Conservation (phyloP, 73 alveolate genomes). For the Paraurostyla sp. region DNA sequence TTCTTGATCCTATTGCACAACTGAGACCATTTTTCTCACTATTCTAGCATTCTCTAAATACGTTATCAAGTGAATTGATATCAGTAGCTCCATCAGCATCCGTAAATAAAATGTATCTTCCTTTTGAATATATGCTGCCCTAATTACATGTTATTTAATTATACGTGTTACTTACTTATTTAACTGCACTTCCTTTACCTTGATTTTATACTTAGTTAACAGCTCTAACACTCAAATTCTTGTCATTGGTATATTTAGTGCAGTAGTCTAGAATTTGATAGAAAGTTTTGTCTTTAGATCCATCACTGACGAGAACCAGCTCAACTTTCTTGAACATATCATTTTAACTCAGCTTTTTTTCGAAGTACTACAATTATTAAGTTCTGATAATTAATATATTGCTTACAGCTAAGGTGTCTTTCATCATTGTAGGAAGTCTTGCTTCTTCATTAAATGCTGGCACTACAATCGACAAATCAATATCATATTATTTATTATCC, state of each 20-base stretch:
- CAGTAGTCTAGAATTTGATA: constrained; percentile 75
- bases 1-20: constrained; percentile 92
- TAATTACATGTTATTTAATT: neutral
- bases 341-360: neutral
- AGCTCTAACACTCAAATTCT: constrained; percentile 76
- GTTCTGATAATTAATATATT: constrained; percentile 25
- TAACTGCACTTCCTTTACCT: constrained; percentile 97
- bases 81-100: constrained; percentile 98
- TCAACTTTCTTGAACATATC: constrained; percentile 62
- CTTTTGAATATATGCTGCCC: constrained; percentile 88
- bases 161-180: neutral
- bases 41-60: constrained; percentile 58
- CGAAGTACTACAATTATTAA: constrained; percentile 44
- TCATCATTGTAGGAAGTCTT: constrained; percentile 82
- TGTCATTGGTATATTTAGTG: constrained; percentile 57
- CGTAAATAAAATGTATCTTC: constrained; percentile 81
- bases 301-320: constrained; percentile 91
- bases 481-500: neutral
- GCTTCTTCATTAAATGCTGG: constrained; percentile 94
- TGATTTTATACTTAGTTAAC: constrained; percentile 78
- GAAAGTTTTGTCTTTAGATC: constrained; percentile 90
- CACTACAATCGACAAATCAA: constrained; percentile 81
- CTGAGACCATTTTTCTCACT: constrained; percentile 74
- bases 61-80: constrained; percentile 73
- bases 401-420: constrained; percentile 75